Base-by-base conservation (phyloP, 83 land plant genomes). In the Thuja plicata region DNA sequence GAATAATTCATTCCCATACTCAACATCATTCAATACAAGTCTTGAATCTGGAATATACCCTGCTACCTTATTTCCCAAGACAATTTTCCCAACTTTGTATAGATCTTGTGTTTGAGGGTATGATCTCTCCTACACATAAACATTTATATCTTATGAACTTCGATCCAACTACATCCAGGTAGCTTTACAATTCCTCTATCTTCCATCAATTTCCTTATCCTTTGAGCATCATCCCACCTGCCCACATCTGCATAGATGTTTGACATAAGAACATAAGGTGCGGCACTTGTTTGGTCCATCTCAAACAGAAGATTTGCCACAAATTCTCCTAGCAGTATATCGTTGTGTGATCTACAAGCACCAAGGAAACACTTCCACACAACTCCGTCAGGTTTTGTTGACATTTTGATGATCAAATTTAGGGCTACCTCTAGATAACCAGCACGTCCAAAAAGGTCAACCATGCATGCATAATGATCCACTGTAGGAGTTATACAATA, bases 181-280 rank as follows among this genome's bases (percentile, higher is more conserved):
- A 24, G 8, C 83, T 79, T 79, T 40, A 38, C 40, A 38, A 79
- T 79, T 8, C 48, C 27, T 24, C 45, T 79, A 24, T 79, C 83
- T 79, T 79, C 21, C 83, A 79, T 79, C 83, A 79, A 79, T 79
- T 38, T 41, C 27, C 83, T 38, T 41, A 79, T 43, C 83, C 40
- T 79, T 79, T 79, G 45, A 19, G 16, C 46, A 34, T 79, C 83
- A 40, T 79, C 27, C 83, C 83, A 79, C 83, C 83, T 38, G 41
- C 83, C 83, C 41, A 21, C 83, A 40, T 38, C 45, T 79, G 83
- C 83, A 40, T 79, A 79, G 8, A 79, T 79, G 46, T 79, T 79
- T 79, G 83, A 79, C 41, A 79, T 46, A 79, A 79, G 83, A 79
- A 79, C 83, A 79, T 79, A 79, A 79, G 41, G 83, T 40, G 83